These are phyloP conservation scores for Kernera saxatilis DNA, from an alignment of 345 rosid genomes.

Conservation along the genomic window DNA sequence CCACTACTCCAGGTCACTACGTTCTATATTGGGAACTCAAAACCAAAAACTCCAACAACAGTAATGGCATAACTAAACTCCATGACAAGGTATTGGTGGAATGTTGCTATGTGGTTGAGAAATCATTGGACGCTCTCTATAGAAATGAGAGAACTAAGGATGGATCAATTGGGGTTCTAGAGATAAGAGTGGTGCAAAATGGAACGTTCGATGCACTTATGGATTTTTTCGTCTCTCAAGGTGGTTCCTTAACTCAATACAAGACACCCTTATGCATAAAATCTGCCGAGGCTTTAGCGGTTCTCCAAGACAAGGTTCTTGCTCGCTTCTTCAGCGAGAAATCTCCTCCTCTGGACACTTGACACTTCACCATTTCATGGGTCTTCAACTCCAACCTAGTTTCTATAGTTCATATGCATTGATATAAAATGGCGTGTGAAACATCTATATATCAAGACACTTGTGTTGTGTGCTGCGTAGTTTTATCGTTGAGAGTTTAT, in stretches of 20 bases:
- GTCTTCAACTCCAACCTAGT: not conserved
- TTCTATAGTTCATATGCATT: not conserved
- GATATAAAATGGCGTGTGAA: not conserved
- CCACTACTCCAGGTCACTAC: slow-evolving; percentile 50
- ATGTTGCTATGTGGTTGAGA: slow-evolving; percentile 52
- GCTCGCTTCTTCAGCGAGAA: not conserved
- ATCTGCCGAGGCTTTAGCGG: slow-evolving; percentile 27
- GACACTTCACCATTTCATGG: not conserved
- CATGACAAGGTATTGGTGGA: slow-evolving; percentile 40
- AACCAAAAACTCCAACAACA: slow-evolving; percentile 6
- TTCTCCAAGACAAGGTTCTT: not conserved
- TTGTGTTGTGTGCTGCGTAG: no score
- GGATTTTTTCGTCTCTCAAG: slow-evolving; percentile 49
- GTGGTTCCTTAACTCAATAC: slow-evolving; percentile 56
- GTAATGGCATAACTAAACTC: no score
- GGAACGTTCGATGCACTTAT: slow-evolving; percentile 58
- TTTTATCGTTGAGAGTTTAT: no score
- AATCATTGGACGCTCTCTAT: slow-evolving; percentile 43
- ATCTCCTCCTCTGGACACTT: not conserved
- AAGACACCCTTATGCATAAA: slow-evolving; percentile 56
- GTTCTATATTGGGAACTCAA: slow-evolving; percentile 61
- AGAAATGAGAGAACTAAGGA: slow-evolving; percentile 40
- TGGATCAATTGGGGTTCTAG: slow-evolving; percentile 40
- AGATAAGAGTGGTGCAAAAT: no score
- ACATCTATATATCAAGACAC: no score